Conservation (phyloP, 495 filamentous ascomycete genomes). For the Aspergillus nidulans region DNA sequence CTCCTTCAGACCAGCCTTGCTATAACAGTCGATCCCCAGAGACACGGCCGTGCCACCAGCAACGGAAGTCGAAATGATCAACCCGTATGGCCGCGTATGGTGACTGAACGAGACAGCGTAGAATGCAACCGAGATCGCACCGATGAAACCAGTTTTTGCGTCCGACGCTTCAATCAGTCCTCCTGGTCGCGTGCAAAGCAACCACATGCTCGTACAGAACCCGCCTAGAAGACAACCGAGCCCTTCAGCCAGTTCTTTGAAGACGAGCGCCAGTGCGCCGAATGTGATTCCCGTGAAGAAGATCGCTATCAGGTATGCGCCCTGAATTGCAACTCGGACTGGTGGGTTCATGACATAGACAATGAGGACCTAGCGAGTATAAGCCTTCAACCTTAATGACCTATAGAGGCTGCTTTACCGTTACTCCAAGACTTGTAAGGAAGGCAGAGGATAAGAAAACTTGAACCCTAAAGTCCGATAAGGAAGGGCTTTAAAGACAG, state of each 20-base stretch:
- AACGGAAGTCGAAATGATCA: conserved; percentile 75
- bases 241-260: conserved; percentile 82
- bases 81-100: conserved; percentile 69
- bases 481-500: neutral
- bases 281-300: conserved; percentile 71
- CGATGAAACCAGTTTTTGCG: conserved; percentile 71
- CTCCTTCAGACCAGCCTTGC: conserved; percentile 82
- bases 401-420: conserved; percentile 44
- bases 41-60: conserved; percentile 72
- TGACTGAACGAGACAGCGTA: conserved; percentile 76
- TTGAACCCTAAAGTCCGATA: conserved; percentile 50
- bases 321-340: conserved; percentile 70
- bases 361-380: conserved; percentile 58
- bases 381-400: neutral
- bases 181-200: conserved; percentile 71
- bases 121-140: conserved; percentile 58
- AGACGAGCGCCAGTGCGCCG: conserved; percentile 70
- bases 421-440: conserved; percentile 66
- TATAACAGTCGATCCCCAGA: conserved; percentile 89
- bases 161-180: conserved; percentile 60
- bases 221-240: conserved; percentile 84
- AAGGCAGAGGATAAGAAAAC: conserved; percentile 78
- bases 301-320: conserved; percentile 81
- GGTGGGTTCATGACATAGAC: conserved; percentile 87
- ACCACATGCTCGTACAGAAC: conserved; percentile 87